Evolutionary conservation across 768 basidiomycete species (phyloP).

Genomic region (Neoboletus brunneissimus): DNA sequence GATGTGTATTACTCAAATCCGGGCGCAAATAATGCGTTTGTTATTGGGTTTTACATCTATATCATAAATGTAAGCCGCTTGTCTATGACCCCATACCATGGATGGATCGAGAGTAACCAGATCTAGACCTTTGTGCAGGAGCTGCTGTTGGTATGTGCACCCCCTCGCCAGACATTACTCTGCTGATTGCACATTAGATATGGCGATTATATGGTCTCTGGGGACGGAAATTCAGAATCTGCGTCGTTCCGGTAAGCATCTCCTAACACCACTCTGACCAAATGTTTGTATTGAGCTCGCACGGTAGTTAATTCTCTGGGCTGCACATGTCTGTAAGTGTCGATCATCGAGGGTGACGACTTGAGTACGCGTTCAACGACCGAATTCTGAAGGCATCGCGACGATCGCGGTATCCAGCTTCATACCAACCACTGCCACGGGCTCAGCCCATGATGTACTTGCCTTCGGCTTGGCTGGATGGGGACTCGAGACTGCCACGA

Average conservation of each 20-base stretch:
- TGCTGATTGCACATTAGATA: constrained; percentile 12
- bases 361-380: background rate
- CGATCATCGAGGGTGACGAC: background rate
- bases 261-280: background rate
- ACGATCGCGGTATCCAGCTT: constrained; percentile 19
- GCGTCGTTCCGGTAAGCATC: constrained; percentile 13
- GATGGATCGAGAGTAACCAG: background rate
- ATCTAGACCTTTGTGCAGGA: constrained; percentile 18
- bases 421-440: constrained; percentile 7
- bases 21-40: constrained; percentile 1
- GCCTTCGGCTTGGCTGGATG: constrained; percentile 15
- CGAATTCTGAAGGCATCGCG: constrained; percentile 7
- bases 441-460: background rate
- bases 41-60: constrained; percentile 20
- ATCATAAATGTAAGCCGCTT: constrained; percentile 16
- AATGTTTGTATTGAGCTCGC: background rate
- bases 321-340: constrained; percentile 18
- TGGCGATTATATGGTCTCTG: constrained; percentile 24
- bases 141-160: constrained; percentile 11
- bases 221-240: constrained; percentile 7
- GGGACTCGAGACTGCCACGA: constrained; percentile 18
- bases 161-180: background rate
- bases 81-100: background rate
- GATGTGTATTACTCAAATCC: constrained; percentile 8
- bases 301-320: constrained; percentile 14